Evolutionary conservation across 306 rosid species (phyloP).

Genomic region (Albizia julibrissin): DNA sequence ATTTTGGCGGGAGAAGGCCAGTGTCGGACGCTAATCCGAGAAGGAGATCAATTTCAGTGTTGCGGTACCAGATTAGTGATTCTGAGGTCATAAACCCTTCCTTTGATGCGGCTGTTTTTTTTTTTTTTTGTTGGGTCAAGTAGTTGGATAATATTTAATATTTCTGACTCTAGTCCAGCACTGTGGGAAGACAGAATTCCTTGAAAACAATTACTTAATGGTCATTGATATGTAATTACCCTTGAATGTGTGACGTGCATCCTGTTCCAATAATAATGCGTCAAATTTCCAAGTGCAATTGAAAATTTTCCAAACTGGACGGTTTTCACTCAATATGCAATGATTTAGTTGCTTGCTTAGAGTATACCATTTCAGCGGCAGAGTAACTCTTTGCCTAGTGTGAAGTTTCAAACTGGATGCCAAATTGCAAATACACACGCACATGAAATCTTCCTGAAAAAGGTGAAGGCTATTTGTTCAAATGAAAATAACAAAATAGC

Average conservation of each 20-base stretch:
- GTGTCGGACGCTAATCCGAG: constrained; percentile 64
- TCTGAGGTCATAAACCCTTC: constrained; percentile 63
- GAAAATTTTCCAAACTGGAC: not conserved
- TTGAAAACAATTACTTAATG: not conserved
- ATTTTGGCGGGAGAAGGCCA: constrained; percentile 45
- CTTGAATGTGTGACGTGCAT: not conserved
- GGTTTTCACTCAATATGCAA: not conserved
- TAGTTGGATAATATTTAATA: not conserved
- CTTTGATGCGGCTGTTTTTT: not conserved
- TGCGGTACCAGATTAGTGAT: constrained; percentile 79
- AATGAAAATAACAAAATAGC: not conserved
- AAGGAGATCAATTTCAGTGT: constrained; percentile 83
- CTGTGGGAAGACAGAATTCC: not conserved
- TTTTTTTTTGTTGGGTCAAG: not conserved
- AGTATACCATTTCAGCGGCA: not conserved
- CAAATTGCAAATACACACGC: not conserved
- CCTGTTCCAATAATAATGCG: not conserved
- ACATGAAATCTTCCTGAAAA: not conserved
- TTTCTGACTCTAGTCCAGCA: not conserved
- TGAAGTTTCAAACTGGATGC: not conserved
- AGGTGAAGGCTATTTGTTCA: not conserved
- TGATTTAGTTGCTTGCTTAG: not conserved
- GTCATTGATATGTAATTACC: not conserved
- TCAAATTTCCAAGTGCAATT: constrained; percentile 6
- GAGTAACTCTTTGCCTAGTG: not conserved